These are phyloP conservation scores for Colletotrichum tofieldiae DNA, from an alignment of 2,329 filamentous ascomycete species.

Conservation along the genomic window DNA sequence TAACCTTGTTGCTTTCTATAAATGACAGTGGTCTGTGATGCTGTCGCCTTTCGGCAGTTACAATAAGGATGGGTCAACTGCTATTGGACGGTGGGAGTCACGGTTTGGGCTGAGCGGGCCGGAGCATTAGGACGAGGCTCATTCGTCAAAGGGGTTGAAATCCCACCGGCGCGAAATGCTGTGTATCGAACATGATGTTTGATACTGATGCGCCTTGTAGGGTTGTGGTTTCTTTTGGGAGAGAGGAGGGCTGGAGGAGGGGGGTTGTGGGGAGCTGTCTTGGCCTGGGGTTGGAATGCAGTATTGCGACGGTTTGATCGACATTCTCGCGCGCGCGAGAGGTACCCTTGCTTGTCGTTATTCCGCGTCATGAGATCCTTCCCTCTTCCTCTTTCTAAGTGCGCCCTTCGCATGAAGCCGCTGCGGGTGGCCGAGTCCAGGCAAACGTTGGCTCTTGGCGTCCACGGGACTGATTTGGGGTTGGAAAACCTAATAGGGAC, in stretches of 20 bases:
- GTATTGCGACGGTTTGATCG: slow-evolving; percentile 29
- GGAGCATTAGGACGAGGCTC: not conserved
- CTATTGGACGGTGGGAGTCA: not conserved
- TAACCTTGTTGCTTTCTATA: slow-evolving; percentile 1
- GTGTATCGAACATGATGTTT: not conserved
- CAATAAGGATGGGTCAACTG: not conserved
- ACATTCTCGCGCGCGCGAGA: slow-evolving; percentile 11
- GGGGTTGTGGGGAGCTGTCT: too few relatives aligned
- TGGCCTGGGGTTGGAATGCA: slow-evolving; percentile 14
- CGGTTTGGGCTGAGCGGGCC: slow-evolving; percentile 1
- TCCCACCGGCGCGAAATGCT: not conserved
- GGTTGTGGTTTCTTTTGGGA: slow-evolving; percentile 6
- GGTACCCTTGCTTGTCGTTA: slow-evolving; percentile 8
- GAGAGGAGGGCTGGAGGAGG: not conserved
- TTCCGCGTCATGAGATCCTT: not conserved
- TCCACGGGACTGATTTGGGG: slow-evolving; percentile 1
- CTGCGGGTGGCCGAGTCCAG: not conserved
- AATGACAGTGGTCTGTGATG: slow-evolving; percentile 5
- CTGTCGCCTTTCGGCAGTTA: slow-evolving; percentile 19
- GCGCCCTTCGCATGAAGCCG: slow-evolving; percentile 5
- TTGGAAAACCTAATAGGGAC: slow-evolving; percentile 5
- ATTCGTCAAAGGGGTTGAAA: not conserved
- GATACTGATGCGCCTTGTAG: slow-evolving; percentile 5
- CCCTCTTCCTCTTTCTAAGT: not conserved
- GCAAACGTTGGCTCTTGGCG: slow-evolving; percentile 11